Percentiles rank a stretch among this genome's conserved stretches.
Conservation (phyloP, 352 stramenopile genomes). For the Phytophthora kernoviae region DNA sequence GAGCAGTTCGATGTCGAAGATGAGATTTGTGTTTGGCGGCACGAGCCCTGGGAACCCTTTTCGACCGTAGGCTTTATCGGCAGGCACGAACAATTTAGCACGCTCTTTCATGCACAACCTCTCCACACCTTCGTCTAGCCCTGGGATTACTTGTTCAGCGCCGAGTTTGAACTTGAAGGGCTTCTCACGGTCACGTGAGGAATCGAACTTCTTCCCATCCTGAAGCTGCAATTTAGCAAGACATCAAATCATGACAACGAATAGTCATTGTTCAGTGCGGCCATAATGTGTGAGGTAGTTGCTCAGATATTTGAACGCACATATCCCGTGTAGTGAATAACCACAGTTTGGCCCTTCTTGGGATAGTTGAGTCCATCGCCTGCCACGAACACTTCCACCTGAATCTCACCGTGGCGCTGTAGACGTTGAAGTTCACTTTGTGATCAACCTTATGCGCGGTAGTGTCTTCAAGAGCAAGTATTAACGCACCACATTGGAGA, state of each 20-base stretch:
- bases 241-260: background rate
- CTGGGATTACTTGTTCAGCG: constrained; percentile 88
- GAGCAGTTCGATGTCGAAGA: constrained; percentile 93
- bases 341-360: constrained; percentile 84
- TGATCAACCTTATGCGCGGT: background rate
- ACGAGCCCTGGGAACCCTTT: constrained; percentile 88
- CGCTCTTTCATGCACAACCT: constrained; percentile 85
- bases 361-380: constrained; percentile 92
- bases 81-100: constrained; percentile 87
- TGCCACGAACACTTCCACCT: constrained; percentile 89
- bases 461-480: background rate
- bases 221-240: constrained; percentile 45
- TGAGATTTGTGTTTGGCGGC: constrained; percentile 91
- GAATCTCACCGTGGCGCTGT: constrained; percentile 72
- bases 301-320: constrained; percentile 31
- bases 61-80: constrained; percentile 85
- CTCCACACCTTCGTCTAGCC: constrained; percentile 84
- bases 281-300: background rate
- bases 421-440: constrained; percentile 8
- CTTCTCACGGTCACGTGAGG: constrained; percentile 77
- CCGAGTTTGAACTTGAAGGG: constrained; percentile 92
- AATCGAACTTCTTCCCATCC: constrained; percentile 81
- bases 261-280: background rate
- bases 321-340: constrained; percentile 90
- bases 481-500: constrained; percentile 50